These are phyloP conservation scores for Hericium alpestre DNA, from an alignment of 768 basidiomycete species.

Conservation along the genomic window DNA sequence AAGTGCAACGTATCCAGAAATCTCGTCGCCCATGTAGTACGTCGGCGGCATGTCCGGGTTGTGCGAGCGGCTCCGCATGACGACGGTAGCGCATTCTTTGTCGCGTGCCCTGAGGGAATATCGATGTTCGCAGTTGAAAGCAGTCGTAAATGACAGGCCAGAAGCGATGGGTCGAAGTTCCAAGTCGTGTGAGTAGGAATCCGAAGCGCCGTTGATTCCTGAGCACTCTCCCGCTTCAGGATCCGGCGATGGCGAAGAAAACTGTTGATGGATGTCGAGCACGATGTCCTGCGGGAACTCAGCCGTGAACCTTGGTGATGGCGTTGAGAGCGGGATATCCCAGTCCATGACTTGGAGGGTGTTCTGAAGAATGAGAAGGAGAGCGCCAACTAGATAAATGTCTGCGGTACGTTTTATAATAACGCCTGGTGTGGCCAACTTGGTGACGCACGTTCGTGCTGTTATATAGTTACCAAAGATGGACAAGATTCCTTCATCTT, in stretches of 20 bases:
- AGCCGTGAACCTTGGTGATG: not conserved
- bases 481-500: no score
- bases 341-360: not conserved
- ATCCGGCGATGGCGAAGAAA: no score
- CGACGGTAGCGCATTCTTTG: constrained; percentile 4
- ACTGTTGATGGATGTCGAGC: no score
- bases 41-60: not conserved
- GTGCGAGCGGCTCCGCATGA: not conserved
- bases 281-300: no score
- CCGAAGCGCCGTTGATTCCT: not conserved
- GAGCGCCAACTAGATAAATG: not conserved
- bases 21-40: constrained; percentile 6
- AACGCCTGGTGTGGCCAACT: not conserved
- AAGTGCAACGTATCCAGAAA: constrained; percentile 1
- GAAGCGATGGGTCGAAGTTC: not conserved
- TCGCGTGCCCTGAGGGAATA: constrained; percentile 2
- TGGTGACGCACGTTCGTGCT: not conserved
- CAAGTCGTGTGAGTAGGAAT: not conserved
- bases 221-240: no score
- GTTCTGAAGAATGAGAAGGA: not conserved
- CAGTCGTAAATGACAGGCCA: not conserved
- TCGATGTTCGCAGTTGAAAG: not conserved
- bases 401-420: no score
- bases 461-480: no score
- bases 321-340: not conserved